phyloP scores from a whole-genome alignment of 768 basidiomycete genomes.

The Lactifluus volemus region DNA sequence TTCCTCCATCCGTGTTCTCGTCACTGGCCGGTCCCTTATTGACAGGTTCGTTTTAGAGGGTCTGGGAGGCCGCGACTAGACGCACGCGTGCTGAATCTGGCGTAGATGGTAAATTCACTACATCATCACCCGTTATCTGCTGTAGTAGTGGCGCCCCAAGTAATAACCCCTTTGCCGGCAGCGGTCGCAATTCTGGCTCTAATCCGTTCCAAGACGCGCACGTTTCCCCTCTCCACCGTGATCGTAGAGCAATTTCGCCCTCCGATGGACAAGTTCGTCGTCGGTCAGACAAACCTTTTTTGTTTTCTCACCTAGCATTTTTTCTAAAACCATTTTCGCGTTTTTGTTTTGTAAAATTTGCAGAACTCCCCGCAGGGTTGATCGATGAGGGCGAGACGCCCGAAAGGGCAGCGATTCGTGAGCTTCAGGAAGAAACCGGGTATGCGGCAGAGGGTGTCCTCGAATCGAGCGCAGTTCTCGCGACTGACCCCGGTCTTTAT shows the following conservation, averaged over 20 bases:
- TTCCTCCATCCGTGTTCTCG: background rate
- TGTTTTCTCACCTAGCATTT: background rate
- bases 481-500: constrained; percentile 59
- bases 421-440: constrained; percentile 91
- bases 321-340: background rate
- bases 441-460: constrained; percentile 59
- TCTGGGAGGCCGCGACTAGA: constrained; percentile 88
- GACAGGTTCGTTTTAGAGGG: constrained; percentile 36
- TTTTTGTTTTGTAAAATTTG: background rate
- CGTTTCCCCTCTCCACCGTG: constrained; percentile 69
- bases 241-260: constrained; percentile 92
- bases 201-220: constrained; percentile 61
- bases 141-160: background rate
- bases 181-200: constrained; percentile 83
- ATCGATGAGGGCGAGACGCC: constrained; percentile 82
- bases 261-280: constrained; percentile 64
- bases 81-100: constrained; percentile 69
- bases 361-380: constrained; percentile 65
- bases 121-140: background rate
- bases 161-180: constrained; percentile 24
- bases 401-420: constrained; percentile 74
- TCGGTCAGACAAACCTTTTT: constrained; percentile 39
- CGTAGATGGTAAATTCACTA: constrained; percentile 54
- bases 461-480: constrained; percentile 53
- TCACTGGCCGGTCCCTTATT: background rate